phyloP scores from a whole-genome alignment of 495 filamentous ascomycete species.

The Penicillium tannophilum region DNA sequence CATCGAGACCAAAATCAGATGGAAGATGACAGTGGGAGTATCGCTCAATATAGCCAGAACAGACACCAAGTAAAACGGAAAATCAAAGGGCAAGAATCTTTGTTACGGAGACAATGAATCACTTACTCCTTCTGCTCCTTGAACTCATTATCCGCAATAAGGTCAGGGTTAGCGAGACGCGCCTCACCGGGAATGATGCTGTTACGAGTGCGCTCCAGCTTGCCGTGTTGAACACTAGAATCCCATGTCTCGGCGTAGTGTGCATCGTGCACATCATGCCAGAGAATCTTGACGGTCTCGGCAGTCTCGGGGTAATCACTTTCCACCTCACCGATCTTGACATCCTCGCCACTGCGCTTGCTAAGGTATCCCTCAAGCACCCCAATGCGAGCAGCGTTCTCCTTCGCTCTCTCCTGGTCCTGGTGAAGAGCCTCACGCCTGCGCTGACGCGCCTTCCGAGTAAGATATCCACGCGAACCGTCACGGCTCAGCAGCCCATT shows the following conservation, averaged over 20 bases:
- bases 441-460: conserved; percentile 31
- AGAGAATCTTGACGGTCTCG: conserved; percentile 60
- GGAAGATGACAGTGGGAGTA: conserved; percentile 21
- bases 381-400: conserved; percentile 35
- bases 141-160: conserved; percentile 45
- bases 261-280: conserved; percentile 67
- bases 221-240: conserved; percentile 64
- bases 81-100: conserved; percentile 5
- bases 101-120: not conserved
- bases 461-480: conserved; percentile 13
- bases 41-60: conserved; percentile 13
- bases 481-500: conserved; percentile 1
- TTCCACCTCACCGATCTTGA: conserved; percentile 31
- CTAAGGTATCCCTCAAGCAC: conserved; percentile 32
- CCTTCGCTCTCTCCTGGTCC: conserved; percentile 41
- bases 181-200: conserved; percentile 42
- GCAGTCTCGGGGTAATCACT: conserved; percentile 31
- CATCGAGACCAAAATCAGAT: conserved; percentile 19
- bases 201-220: conserved; percentile 39
- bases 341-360: conserved; percentile 29
- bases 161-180: conserved; percentile 24
- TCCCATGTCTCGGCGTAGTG: conserved; percentile 71
- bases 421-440: conserved; percentile 36
- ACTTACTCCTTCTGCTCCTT: conserved; percentile 40
- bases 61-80: conserved; percentile 8